Percentiles rank a stretch among this genome's conserved stretches.
Evolutionary conservation across 805 yeast species (phyloP).

Genomic region (Saturnispora zaruensis): DNA sequence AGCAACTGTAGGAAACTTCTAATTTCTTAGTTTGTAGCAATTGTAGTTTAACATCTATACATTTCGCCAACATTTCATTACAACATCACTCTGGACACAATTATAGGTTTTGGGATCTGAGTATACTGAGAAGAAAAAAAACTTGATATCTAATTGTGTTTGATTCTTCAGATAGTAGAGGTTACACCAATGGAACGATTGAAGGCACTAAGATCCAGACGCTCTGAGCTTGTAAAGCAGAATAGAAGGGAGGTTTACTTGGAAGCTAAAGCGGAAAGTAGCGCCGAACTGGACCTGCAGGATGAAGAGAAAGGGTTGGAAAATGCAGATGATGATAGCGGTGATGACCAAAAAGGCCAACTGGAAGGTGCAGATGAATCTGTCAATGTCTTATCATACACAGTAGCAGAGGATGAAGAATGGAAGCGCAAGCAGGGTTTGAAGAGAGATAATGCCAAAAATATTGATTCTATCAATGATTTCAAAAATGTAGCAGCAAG

Average conservation of each 20-base stretch:
- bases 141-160: neutral
- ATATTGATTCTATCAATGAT: slow-evolving; percentile 31
- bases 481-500: slow-evolving; percentile 49
- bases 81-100: neutral
- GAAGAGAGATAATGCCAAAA: slow-evolving; percentile 27
- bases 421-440: slow-evolving; percentile 32
- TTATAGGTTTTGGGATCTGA: neutral
- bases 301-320: neutral
- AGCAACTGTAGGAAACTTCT: slow-evolving; percentile 1
- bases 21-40: neutral
- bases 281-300: neutral
- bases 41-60: neutral
- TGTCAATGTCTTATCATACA: slow-evolving; percentile 39
- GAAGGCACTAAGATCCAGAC: slow-evolving; percentile 3
- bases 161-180: neutral
- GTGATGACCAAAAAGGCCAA: slow-evolving; percentile 3
- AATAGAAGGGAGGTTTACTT: slow-evolving; percentile 12
- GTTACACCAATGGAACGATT: slow-evolving; percentile 1
- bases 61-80: neutral
- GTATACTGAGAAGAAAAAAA: neutral
- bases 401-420: slow-evolving; percentile 54
- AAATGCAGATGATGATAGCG: neutral
- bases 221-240: slow-evolving; percentile 6
- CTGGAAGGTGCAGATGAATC: slow-evolving; percentile 32
- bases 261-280: slow-evolving; percentile 9